Evolutionary conservation across 352 stramenopile genomes (phyloP).

Genomic region (Peronospora belbahrii): DNA sequence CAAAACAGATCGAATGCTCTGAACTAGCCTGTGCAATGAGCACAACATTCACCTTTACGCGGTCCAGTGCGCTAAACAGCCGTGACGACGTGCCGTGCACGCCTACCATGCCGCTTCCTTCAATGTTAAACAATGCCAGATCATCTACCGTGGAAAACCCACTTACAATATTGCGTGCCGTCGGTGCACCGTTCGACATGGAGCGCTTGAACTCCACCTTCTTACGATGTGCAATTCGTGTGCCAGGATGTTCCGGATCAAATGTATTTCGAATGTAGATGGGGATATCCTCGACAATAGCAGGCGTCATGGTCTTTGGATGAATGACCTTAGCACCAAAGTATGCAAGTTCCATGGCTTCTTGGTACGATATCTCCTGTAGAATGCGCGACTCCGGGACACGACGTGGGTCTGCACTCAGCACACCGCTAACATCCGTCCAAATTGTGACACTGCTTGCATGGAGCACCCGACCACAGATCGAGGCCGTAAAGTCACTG

Average conservation of each 20-base stretch:
- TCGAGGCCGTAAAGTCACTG: constrained; percentile 95
- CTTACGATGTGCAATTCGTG: constrained; percentile 65
- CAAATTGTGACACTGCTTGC: constrained; percentile 93
- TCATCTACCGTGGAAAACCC: constrained; percentile 92
- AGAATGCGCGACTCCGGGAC: constrained; percentile 90
- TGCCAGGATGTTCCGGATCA: constrained; percentile 75
- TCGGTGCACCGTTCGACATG: constrained; percentile 50
- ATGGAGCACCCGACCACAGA: constrained; percentile 91
- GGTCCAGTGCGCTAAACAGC: constrained; percentile 89
- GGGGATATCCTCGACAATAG: constrained; percentile 87
- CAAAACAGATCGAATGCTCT: constrained; percentile 94
- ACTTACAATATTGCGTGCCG: constrained; percentile 68
- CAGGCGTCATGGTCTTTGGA: constrained; percentile 93
- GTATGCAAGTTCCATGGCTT: constrained; percentile 97
- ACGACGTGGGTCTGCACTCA: constrained; percentile 90
- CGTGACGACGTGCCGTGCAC: constrained; percentile 89
- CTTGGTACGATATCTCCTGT: constrained; percentile 92
- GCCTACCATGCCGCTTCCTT: constrained; percentile 93
- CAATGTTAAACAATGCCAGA: constrained; percentile 93
- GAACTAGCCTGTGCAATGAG: constrained; percentile 92
- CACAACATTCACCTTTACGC: constrained; percentile 89
- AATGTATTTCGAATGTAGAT: constrained; percentile 98
- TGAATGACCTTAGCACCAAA: constrained; percentile 98
- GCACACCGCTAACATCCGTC: constrained; percentile 95
- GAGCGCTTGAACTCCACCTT: constrained; percentile 51